Conservation (phyloP, 176 grass and related monocot species). For the Themeda triandra region DNA sequence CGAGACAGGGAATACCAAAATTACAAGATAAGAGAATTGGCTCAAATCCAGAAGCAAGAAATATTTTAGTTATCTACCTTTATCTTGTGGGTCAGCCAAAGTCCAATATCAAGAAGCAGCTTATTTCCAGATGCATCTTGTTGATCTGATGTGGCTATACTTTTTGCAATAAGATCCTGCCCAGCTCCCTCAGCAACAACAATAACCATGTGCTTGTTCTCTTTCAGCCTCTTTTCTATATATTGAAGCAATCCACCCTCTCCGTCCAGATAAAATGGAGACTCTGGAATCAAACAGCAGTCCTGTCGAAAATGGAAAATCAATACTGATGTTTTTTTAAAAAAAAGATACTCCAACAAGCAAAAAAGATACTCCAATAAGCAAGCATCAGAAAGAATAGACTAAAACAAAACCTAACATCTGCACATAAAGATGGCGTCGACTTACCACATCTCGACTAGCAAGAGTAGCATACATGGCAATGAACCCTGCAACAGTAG, state of each 20-base stretch:
- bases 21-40: background rate
- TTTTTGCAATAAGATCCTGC: slow-evolving; percentile 90
- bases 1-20: background rate
- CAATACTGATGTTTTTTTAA: background rate
- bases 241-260: slow-evolving; percentile 87
- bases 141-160: slow-evolving; percentile 35
- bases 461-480: slow-evolving; percentile 98
- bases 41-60: background rate
- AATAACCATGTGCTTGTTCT: slow-evolving; percentile 96
- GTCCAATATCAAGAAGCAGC: slow-evolving; percentile 83
- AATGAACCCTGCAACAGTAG: slow-evolving; percentile 71
- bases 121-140: slow-evolving; percentile 94
- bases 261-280: slow-evolving; percentile 93
- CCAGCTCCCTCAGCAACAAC: slow-evolving; percentile 94
- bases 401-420: background rate
- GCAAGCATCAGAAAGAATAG: background rate
- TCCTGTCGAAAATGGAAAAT: slow-evolving; percentile 51
- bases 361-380: background rate
- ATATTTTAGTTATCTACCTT: slow-evolving; percentile 40
- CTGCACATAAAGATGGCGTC: background rate
- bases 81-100: slow-evolving; percentile 90
- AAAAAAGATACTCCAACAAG: background rate
- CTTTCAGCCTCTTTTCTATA: slow-evolving; percentile 80
- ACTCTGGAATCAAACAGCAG: slow-evolving; percentile 97
- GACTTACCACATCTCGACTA: slow-evolving; percentile 91